Evolutionary conservation across 208 protist genomes (phyloP).

Genomic region (Trichomonas gallinae): DNA sequence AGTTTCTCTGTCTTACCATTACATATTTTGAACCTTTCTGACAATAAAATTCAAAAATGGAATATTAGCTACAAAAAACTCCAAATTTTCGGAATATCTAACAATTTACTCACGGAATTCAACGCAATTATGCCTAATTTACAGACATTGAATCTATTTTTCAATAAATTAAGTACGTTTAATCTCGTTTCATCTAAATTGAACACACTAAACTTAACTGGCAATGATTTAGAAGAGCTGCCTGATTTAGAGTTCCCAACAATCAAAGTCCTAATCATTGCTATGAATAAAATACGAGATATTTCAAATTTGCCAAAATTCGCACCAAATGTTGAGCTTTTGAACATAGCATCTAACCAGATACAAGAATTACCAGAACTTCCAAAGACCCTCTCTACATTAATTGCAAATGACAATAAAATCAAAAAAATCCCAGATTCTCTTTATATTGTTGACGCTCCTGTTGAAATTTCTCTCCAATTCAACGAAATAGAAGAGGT

Average conservation of each 20-base stretch:
- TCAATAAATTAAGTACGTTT: background rate
- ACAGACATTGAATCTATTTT: background rate
- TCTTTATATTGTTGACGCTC: background rate
- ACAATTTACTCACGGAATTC: background rate
- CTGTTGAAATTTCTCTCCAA: background rate
- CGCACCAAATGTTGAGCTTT: background rate
- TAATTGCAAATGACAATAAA: background rate
- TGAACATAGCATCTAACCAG: background rate
- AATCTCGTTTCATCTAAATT: background rate
- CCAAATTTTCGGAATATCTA: background rate
- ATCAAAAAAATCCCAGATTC: background rate
- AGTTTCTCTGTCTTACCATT: background rate
- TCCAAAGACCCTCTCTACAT: background rate
- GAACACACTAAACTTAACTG: background rate
- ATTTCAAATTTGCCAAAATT: background rate
- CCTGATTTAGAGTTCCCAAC: background rate
- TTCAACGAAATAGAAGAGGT: background rate
- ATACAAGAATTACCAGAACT: background rate
- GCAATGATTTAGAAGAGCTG: background rate
- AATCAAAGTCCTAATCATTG: background rate
- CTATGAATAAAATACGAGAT: background rate
- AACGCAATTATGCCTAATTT: background rate
- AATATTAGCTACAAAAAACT: background rate
- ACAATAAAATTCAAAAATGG: background rate
- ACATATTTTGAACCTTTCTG: background rate